These are phyloP conservation scores for Populus pruinosa DNA, from an alignment of 345 rosid species.

Conservation along the genomic window DNA sequence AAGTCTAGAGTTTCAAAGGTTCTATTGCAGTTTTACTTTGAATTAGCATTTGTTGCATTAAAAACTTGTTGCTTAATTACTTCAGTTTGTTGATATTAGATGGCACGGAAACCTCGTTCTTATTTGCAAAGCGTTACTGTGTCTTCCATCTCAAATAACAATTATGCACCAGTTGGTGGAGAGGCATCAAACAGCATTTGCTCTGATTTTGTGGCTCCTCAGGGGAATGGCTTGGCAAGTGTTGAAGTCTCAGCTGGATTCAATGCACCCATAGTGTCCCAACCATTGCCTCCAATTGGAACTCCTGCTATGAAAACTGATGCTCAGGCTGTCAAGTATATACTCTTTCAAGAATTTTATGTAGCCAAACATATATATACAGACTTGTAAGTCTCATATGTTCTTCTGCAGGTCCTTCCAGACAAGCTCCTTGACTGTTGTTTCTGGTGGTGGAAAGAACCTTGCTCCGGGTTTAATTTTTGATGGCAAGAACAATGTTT, in stretches of 20 bases:
- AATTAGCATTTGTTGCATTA: not conserved
- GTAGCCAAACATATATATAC: constrained; percentile 1
- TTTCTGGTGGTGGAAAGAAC: constrained; percentile 43
- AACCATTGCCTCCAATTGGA: constrained; percentile 74
- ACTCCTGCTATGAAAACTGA: constrained; percentile 64
- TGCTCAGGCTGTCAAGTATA: constrained; percentile 53
- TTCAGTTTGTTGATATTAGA: constrained; percentile 44
- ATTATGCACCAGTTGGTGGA: constrained; percentile 37
- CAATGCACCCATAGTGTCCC: constrained; percentile 34
- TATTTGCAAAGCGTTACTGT: constrained; percentile 33
- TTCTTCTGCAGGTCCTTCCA: constrained; percentile 48
- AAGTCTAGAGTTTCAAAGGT: constrained; percentile 83
- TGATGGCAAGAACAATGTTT: constrained; percentile 52
- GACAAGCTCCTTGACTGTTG: constrained; percentile 35
- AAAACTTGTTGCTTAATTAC: constrained; percentile 7
- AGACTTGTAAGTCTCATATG: constrained; percentile 13
- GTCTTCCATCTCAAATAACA: constrained; percentile 43
- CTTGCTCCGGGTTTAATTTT: constrained; percentile 46
- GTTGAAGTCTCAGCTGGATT: constrained; percentile 43
- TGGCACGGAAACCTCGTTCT: constrained; percentile 50
- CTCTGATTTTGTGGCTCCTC: constrained; percentile 37
- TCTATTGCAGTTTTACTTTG: constrained; percentile 17
- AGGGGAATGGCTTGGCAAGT: constrained; percentile 32
- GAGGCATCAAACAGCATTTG: constrained; percentile 34
- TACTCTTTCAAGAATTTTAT: constrained; percentile 9